These are phyloP conservation scores for Strobilomyces confusus DNA, from an alignment of 768 basidiomycete species.

Conservation along the genomic window DNA sequence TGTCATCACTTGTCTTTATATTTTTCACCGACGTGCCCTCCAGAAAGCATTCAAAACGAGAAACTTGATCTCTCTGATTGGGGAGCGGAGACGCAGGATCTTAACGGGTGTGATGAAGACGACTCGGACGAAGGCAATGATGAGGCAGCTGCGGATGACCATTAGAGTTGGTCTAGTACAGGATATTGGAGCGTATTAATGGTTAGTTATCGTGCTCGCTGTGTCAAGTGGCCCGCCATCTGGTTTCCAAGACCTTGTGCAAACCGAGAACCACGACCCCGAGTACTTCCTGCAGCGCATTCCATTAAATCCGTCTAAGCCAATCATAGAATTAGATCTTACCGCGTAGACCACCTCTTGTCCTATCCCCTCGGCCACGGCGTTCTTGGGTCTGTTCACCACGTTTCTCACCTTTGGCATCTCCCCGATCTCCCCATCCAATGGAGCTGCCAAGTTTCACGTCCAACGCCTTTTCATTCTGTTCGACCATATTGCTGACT, in stretches of 20 bases:
- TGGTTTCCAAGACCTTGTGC: constrained; percentile 80
- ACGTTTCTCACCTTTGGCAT: constrained; percentile 67
- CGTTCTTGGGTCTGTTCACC: constrained; percentile 78
- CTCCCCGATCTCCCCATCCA: constrained; percentile 50
- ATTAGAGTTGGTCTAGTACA: not conserved
- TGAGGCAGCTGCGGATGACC: constrained; percentile 4
- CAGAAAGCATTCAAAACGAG: constrained; percentile 55
- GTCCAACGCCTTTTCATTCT: constrained; percentile 89
- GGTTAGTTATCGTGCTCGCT: constrained; percentile 19
- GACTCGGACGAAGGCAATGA: constrained; percentile 12
- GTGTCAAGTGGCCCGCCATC: constrained; percentile 45
- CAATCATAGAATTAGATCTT: constrained; percentile 17
- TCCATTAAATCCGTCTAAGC: not conserved
- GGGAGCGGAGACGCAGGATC: constrained; percentile 37
- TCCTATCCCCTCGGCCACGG: constrained; percentile 63
- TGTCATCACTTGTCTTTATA: not conserved
- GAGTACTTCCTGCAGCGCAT: constrained; percentile 46
- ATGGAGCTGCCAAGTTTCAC: constrained; percentile 68
- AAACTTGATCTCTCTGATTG: constrained; percentile 56
- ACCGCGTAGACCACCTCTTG: constrained; percentile 58
- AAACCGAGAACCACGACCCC: constrained; percentile 77
- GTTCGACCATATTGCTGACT: constrained; percentile 79
- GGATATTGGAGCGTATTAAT: constrained; percentile 1
- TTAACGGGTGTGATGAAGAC: constrained; percentile 20
- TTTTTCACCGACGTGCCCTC: not conserved